Base-by-base conservation (phyloP, 2,329 filamentous ascomycete species). In the Aspergillus floridensis region DNA sequence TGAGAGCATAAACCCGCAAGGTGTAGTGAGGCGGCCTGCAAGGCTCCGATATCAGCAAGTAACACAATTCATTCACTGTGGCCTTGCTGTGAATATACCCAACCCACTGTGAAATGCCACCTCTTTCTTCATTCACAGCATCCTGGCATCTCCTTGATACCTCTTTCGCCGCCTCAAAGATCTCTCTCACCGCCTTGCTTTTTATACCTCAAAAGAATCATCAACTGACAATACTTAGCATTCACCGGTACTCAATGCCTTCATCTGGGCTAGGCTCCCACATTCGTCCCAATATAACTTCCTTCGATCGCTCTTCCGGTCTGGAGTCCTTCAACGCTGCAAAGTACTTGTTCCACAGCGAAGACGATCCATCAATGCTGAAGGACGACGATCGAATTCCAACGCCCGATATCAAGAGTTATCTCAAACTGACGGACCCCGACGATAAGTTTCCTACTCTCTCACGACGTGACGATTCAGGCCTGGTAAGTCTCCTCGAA, bases 211-310 rank as follows among this genome's bases (percentile, higher is more conserved):
- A 16, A 6, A 35, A 35, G 12, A 12, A 12, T 12, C 14, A 31
- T 21, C 44, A 29, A 55, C 53, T 55, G 12, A 55, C 26, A 31
- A 58, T 55, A 59, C 63, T 58, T 59, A 96, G 91, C 66, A 82
- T 88, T 61, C 96, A 96, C 74, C 89, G 93, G 65, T 96, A 96
- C 76, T 97, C 93, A 4, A 93, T 97, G 90, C 93, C 93, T 32
- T 90, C 93, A 54, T 91, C 69, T 35, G 74, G 72, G 21, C 63
- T 75, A 44, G 71, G 67, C 48, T 69, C 69, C 51, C 67, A 74
- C 26, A 58, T 71, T 29, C 72, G 73, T n/a, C 66, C 73, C 1
- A 71, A 65, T 22, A 59, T 68, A 14, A 66, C 69, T 44, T 66
- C 62, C 19, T 74, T 72, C 56, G 71, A 64, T 57, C 67, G 65